phyloP scores from a whole-genome alignment of 2,329 filamentous ascomycete genomes.

The Alternaria panax region DNA sequence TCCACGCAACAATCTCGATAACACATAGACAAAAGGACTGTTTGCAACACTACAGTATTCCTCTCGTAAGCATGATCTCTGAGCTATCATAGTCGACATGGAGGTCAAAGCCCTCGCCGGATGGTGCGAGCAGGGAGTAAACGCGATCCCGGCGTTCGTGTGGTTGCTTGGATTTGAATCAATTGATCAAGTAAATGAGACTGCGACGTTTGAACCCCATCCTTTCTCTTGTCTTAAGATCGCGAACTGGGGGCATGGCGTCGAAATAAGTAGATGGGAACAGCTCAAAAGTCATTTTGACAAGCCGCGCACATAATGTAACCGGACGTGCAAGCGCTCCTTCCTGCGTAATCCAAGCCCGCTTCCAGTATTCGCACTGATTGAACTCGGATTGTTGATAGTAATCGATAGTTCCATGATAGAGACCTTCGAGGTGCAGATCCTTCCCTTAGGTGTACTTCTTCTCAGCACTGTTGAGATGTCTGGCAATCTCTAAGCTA shows the following conservation, averaged over 20 bases:
- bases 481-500: accelerated
- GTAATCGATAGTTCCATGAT: no score
- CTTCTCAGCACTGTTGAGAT: background rate
- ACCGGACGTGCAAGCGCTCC: background rate
- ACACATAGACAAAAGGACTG: background rate
- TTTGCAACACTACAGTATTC: background rate
- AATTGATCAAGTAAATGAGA: background rate
- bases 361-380: conserved; percentile 3
- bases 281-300: no score
- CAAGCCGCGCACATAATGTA: background rate
- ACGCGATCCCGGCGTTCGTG: background rate
- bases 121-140: conserved; percentile 1
- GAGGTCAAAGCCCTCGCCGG: background rate
- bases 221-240: no score
- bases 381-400: background rate
- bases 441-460: no score
- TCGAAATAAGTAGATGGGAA: no score
- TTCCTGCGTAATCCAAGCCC: conserved; percentile 13
- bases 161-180: background rate
- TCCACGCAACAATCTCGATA: background rate
- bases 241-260: no score
- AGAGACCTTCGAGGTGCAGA: no score
- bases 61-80: background rate
- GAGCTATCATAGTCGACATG: background rate
- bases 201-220: background rate